Conservation (phyloP, 2,329 filamentous ascomycete species). For the Fulvia fulva region DNA sequence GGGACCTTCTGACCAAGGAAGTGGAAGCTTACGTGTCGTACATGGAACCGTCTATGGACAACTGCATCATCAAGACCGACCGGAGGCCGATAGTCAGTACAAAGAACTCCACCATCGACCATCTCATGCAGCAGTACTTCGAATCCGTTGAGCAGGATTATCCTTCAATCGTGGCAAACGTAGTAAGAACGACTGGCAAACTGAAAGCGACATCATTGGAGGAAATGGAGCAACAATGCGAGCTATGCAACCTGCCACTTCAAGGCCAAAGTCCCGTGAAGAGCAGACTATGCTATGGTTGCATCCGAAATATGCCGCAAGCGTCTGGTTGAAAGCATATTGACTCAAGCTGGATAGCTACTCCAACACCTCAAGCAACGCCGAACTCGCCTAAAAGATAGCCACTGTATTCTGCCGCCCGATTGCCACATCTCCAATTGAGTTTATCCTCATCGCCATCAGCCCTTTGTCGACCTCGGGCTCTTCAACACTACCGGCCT, state of each 20-base stretch:
- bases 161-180: constrained; percentile 89
- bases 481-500: constrained; percentile 19
- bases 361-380: background rate
- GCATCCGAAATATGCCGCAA: constrained; percentile 39
- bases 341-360: background rate
- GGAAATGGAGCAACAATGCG: constrained; percentile 47
- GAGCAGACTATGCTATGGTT: constrained; percentile 65
- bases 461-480: background rate
- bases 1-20: constrained; percentile 82
- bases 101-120: constrained; percentile 81
- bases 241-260: constrained; percentile 66
- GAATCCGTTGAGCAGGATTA: constrained; percentile 79
- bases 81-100: constrained; percentile 52
- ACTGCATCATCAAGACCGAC: constrained; percentile 33
- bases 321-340: constrained; percentile 3
- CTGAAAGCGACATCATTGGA: constrained; percentile 51
- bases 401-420: background rate
- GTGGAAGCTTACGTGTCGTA: constrained; percentile 59
- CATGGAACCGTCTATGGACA: constrained; percentile 37
- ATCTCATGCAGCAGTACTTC: constrained; percentile 87
- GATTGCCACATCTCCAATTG: background rate
- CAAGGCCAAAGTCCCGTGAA: constrained; percentile 29
- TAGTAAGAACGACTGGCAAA: constrained; percentile 87
- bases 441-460: background rate
- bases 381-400: background rate